Conservation (phyloP, 2,329 filamentous ascomycete genomes). For the Aspergillus thermomutatus region DNA sequence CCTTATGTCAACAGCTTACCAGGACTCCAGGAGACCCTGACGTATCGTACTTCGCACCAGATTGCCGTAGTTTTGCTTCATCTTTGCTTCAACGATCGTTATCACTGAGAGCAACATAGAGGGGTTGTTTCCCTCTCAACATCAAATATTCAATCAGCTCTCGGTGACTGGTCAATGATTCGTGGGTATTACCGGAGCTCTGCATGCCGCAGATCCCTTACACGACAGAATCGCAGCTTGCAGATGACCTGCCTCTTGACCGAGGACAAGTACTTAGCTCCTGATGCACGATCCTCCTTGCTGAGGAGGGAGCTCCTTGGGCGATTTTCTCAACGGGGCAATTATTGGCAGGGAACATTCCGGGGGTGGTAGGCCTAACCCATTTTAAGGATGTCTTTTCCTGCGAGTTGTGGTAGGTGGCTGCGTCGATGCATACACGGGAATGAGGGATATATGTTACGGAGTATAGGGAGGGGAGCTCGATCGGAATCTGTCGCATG, state of each 20-base stretch:
- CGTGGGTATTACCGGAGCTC: constrained; percentile 7
- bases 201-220: constrained; percentile 13
- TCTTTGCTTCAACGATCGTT: neutral
- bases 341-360: neutral
- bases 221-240: constrained; percentile 10
- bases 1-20: neutral
- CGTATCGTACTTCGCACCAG: neutral
- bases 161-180: neutral
- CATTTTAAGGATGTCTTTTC: constrained; percentile 8
- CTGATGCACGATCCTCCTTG: constrained; percentile 10
- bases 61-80: neutral
- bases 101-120: neutral
- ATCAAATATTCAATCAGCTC: neutral
- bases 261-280: constrained; percentile 7
- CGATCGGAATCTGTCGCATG: neutral
- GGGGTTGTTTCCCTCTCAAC: neutral
- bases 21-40: neutral
- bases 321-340: constrained; percentile 1
- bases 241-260: constrained; percentile 16
- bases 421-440: neutral
- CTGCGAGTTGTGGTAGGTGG: neutral
- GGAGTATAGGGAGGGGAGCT: neutral
- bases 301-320: constrained; percentile 3
- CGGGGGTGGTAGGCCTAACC: neutral
- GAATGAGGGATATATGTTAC: neutral